A percentile compares a stretch with the other conserved stretches of the same genome.
phyloP scores from a whole-genome alignment of 2,329 filamentous ascomycete genomes.

The Colletotrichum kahawae region DNA sequence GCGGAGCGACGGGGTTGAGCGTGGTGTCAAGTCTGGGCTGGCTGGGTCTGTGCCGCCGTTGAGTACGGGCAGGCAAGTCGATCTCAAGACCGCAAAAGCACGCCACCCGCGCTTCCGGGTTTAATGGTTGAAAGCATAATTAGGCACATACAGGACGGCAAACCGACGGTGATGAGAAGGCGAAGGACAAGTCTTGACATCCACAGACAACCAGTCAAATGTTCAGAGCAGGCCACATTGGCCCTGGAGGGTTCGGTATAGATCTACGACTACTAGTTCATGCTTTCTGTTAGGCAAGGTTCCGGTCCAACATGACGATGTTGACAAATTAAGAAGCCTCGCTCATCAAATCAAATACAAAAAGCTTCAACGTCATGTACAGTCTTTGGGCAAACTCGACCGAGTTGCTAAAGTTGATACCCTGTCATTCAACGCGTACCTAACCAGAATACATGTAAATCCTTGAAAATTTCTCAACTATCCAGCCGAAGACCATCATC shows the following conservation, averaged over 20 bases:
- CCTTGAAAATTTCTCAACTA: too few relatives aligned
- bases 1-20: neutral
- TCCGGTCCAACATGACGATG: too few relatives aligned
- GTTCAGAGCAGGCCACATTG: neutral
- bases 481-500: neutral
- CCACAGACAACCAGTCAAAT: neutral
- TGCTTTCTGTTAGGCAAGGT: neutral
- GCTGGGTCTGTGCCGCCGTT: neutral
- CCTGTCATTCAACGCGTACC: too few relatives aligned
- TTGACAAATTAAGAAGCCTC: neutral
- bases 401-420: neutral
- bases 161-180: fast-evolving
- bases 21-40: neutral
- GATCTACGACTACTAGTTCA: fast-evolving
- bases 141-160: fast-evolving
- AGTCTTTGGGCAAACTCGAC: neutral
- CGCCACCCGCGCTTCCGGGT: neutral
- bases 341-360: neutral
- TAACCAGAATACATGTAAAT: too few relatives aligned
- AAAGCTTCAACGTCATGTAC: too few relatives aligned
- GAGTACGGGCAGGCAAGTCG: neutral
- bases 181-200: neutral
- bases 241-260: fast-evolving
- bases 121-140: neutral
- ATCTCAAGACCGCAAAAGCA: neutral